phyloP scores from a whole-genome alignment of 495 filamentous ascomycete species.

The Penicillium verhagenii region DNA sequence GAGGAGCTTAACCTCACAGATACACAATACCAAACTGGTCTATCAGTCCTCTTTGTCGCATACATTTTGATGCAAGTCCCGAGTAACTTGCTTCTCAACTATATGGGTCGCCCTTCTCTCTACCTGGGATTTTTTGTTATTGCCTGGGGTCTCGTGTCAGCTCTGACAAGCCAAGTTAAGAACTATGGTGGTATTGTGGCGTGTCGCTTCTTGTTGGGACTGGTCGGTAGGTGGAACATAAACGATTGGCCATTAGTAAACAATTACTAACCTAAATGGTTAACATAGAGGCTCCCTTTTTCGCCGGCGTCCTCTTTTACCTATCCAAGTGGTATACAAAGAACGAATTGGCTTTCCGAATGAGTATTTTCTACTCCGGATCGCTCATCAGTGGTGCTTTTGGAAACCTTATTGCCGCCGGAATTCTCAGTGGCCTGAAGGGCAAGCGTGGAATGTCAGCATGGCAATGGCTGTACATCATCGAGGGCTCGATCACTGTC shows the following conservation, averaged over 20 bases:
- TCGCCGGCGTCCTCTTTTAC: slow-evolving; percentile 52
- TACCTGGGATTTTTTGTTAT: slow-evolving; percentile 52
- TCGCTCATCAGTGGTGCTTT: slow-evolving; percentile 64
- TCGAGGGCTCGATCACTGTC: slow-evolving; percentile 45
- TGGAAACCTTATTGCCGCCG: slow-evolving; percentile 60
- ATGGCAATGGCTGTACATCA: slow-evolving; percentile 56
- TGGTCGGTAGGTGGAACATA: slow-evolving; percentile 33
- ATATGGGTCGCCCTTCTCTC: slow-evolving; percentile 48
- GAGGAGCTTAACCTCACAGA: slow-evolving; percentile 40
- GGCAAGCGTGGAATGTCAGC: slow-evolving; percentile 41
- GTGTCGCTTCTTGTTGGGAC: slow-evolving; percentile 51
- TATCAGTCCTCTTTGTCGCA: slow-evolving; percentile 54
- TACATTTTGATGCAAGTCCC: slow-evolving; percentile 58
- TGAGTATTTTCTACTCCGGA: slow-evolving; percentile 65
- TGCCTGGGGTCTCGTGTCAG: slow-evolving; percentile 54
- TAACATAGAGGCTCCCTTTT: slow-evolving; percentile 49
- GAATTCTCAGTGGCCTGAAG: slow-evolving; percentile 44
- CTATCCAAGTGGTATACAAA: slow-evolving; percentile 62
- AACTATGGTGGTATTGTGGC: slow-evolving; percentile 54
- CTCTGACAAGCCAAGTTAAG: slow-evolving; percentile 51
- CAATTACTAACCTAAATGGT: not conserved
- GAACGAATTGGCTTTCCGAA: slow-evolving; percentile 56
- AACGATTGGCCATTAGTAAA: not conserved
- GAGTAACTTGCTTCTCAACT: slow-evolving; percentile 60
- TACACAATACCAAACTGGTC: slow-evolving; percentile 46